Base-by-base conservation (phyloP, 352 stramenopile genomes). In the Aphanomyces euteiches region DNA sequence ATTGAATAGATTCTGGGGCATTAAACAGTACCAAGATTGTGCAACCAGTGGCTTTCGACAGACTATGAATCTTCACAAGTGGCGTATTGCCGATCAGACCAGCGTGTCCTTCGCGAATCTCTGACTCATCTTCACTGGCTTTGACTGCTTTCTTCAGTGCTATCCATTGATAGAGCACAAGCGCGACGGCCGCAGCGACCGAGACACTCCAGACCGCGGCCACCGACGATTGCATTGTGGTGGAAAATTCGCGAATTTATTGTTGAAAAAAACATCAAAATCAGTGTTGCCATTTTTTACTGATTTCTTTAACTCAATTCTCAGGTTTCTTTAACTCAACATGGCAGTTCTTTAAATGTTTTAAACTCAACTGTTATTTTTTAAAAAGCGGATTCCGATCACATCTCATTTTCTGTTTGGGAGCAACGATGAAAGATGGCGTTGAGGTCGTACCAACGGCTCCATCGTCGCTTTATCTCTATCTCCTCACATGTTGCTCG, bases 41-140 rank as follows among this genome's bases (percentile, higher is more conserved):
- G 79, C 93, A 98, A 21, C 89, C 89, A 2, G 90, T 98, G 36
- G 91, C 83, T 48, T 88, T 81, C 7, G 91, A 98, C n/a, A 98
- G 72, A 66, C 83, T 94, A 15, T 78, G 77, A 45, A 99, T 83
- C 67, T 94, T 78, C 3, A 99, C 79, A 54, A 98, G 75, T 13
- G 94, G 94, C 28, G 96, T 99, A 70, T 97, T 92, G 45, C 94
- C 94, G 56, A 99, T 87, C 21, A 98, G 74, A 7, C 87, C 89
- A 45, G 92, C 82, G 64, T 98, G 97, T 21, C 82, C 85, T 36
- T 79, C 69, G 15, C 73, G 74, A n/a, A 63, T n/a, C 28, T 10
- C 28, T 7, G 54, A 7, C 8, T 15, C 37, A 39, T 15, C 34
- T 37, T 41, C 7, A 48, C 78, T 75, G 47, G 36, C 12, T 17